Evolutionary conservation across 106 monocot species (phyloP).

Genomic region (Dendrobium nobile): DNA sequence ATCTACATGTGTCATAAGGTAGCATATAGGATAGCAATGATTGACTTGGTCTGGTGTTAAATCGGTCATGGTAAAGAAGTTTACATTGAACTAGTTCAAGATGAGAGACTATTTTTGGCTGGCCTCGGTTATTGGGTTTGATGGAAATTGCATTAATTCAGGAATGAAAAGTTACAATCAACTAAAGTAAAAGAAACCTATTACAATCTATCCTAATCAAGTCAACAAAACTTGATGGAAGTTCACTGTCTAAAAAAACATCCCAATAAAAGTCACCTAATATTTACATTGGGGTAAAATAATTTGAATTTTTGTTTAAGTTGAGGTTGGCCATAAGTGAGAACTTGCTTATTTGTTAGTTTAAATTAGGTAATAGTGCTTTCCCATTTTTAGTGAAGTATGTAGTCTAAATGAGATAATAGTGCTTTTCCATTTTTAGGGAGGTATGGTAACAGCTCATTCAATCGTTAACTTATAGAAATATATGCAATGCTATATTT

Average conservation of each 20-base stretch:
- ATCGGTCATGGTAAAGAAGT: background rate
- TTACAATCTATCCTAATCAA: too few species aligned
- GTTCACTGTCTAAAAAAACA: too few species aligned
- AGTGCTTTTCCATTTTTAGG: background rate
- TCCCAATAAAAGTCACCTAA: too few species aligned
- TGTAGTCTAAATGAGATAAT: background rate
- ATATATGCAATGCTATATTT: background rate
- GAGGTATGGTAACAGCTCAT: background rate
- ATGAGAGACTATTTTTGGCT: background rate
- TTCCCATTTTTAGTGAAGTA: too few species aligned
- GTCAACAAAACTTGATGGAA: too few species aligned
- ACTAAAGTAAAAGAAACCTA: too few species aligned
- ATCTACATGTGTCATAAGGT: background rate
- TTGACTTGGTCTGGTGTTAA: background rate
- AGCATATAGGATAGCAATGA: background rate
- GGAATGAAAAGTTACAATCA: too few species aligned
- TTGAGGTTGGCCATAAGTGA: background rate
- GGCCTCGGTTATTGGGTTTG: background rate
- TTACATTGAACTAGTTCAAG: background rate
- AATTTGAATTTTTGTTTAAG: background rate
- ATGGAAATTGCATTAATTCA: too few species aligned
- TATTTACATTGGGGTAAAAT: background rate
- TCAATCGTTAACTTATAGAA: background rate
- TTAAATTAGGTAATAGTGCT: too few species aligned
- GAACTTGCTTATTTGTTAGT: background rate